Conservation (phyloP, 768 basidiomycete species). For the Mrakia gelida region DNA sequence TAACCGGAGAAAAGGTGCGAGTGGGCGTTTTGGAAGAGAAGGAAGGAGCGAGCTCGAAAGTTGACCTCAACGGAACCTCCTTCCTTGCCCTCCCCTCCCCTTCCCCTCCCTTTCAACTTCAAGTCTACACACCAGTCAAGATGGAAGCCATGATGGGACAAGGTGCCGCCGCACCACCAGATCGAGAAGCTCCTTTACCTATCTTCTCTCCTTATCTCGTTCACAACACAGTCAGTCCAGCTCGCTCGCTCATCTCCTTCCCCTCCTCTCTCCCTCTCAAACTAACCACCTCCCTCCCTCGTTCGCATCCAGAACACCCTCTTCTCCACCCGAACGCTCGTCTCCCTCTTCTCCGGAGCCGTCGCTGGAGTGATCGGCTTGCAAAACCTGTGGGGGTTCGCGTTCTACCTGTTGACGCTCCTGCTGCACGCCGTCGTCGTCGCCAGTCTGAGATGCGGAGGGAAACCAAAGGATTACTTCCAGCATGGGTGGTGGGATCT, state of each 20-base stretch:
- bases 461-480: slow-evolving; percentile 36
- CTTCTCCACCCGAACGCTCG: slow-evolving; percentile 68
- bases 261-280: not conserved
- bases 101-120: not conserved
- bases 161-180: not conserved
- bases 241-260: not conserved
- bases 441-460: slow-evolving; percentile 61
- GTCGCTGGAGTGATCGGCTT: slow-evolving; percentile 85
- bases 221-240: slow-evolving; percentile 7
- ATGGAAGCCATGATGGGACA: slow-evolving; percentile 21
- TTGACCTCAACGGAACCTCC: not conserved
- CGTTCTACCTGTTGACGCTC: slow-evolving; percentile 65
- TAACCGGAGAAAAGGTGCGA: not conserved
- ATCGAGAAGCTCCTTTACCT: slow-evolving; percentile 1
- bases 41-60: not conserved
- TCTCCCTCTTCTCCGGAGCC: slow-evolving; percentile 79
- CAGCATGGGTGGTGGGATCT: slow-evolving; percentile 53
- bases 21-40: not conserved
- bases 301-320: slow-evolving; percentile 45
- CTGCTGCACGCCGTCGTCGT: slow-evolving; percentile 64
- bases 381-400: slow-evolving; percentile 76
- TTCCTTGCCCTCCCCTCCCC: not conserved
- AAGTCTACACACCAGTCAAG: not conserved
- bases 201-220: slow-evolving; percentile 23
- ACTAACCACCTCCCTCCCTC: not conserved